phyloP scores from a whole-genome alignment of 2,329 filamentous ascomycete species.

The Ambrosiella beaveri region DNA sequence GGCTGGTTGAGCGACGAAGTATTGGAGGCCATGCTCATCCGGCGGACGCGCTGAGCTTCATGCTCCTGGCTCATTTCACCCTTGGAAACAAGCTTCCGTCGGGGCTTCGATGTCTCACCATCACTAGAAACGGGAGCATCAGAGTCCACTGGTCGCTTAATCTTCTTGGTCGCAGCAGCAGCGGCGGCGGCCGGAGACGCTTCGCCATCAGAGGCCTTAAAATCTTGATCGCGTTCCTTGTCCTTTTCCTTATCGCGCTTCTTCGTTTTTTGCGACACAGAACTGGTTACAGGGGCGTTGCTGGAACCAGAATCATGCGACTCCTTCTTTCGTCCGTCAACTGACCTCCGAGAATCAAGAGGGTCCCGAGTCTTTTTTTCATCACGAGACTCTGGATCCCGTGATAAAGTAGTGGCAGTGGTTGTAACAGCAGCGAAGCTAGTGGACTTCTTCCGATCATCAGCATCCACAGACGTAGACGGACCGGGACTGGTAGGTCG shows the following conservation, averaged over 20 bases:
- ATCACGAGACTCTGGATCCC: slow-evolving; percentile 32
- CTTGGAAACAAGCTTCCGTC: slow-evolving; percentile 46
- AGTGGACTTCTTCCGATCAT: slow-evolving; percentile 25
- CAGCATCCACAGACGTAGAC: slow-evolving; percentile 1
- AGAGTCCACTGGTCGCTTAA: slow-evolving; percentile 33
- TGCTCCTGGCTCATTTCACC: slow-evolving; percentile 41
- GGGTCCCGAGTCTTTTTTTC: slow-evolving; percentile 14
- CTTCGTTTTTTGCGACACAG: slow-evolving; percentile 25
- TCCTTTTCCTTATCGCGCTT: slow-evolving; percentile 29
- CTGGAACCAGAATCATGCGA: slow-evolving; percentile 24
- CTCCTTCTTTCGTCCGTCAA: slow-evolving; percentile 28
- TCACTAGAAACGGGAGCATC: slow-evolving; percentile 39
- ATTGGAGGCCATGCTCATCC: slow-evolving; percentile 40
- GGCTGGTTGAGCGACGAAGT: slow-evolving; percentile 36
- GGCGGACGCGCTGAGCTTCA: slow-evolving; percentile 32
- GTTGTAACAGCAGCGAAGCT: too few species aligned
- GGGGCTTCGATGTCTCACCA: slow-evolving; percentile 42
- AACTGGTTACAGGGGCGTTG: slow-evolving; percentile 18
- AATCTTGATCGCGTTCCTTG: slow-evolving; percentile 26
- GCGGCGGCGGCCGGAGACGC: slow-evolving; percentile 26
- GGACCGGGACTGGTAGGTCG: slow-evolving; percentile 5
- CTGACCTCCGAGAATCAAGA: slow-evolving; percentile 18
- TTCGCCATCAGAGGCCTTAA: slow-evolving; percentile 31
- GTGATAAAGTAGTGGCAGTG: slow-evolving; percentile 16
- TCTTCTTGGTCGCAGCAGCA: slow-evolving; percentile 25